phyloP scores from a whole-genome alignment of 2,329 filamentous ascomycete genomes.

The Alternaria sp. region DNA sequence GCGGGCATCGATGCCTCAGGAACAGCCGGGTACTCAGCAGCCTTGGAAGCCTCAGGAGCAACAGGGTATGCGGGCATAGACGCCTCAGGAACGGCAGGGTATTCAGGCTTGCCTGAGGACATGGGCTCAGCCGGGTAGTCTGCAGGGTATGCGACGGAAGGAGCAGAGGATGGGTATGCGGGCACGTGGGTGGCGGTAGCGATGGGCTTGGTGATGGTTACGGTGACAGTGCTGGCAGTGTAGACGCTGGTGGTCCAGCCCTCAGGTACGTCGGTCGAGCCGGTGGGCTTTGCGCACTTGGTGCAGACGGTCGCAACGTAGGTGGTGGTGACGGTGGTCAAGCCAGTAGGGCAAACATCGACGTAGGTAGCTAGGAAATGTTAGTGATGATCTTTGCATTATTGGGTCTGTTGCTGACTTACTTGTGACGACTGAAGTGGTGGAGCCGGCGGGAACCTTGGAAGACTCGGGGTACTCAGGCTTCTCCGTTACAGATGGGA shows the following conservation, averaged over 20 bases:
- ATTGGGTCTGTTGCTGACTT: conserved; percentile 1
- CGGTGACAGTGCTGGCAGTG: conserved; percentile 37
- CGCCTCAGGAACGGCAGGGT: conserved; percentile 7
- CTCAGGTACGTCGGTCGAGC: conserved; percentile 27
- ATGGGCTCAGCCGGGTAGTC: conserved; percentile 14
- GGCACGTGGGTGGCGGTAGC: conserved; percentile 24
- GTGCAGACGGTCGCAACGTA: conserved; percentile 39
- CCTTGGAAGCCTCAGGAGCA: conserved; percentile 4
- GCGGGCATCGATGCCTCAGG: background rate
- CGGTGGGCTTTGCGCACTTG: conserved; percentile 26
- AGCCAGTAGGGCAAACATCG: conserved; percentile 46
- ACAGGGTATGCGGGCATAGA: conserved; percentile 3
- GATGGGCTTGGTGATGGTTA: conserved; percentile 42
- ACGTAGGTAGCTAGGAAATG: conserved; percentile 32
- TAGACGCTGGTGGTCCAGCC: conserved; percentile 44
- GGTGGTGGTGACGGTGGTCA: conserved; percentile 41
- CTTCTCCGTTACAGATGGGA: conserved; percentile 22
- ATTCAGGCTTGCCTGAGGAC: conserved; percentile 11
- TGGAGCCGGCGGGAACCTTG: conserved; percentile 13
- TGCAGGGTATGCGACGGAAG: conserved; percentile 11
- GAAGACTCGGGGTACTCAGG: conserved; percentile 18
- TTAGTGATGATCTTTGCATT: background rate
- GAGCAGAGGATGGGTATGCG: conserved; percentile 15
- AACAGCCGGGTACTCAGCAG: background rate
- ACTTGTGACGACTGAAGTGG: conserved; percentile 29